phyloP scores from a whole-genome alignment of 148 eudicot genomes.

The Rhododendron williamsianum region DNA sequence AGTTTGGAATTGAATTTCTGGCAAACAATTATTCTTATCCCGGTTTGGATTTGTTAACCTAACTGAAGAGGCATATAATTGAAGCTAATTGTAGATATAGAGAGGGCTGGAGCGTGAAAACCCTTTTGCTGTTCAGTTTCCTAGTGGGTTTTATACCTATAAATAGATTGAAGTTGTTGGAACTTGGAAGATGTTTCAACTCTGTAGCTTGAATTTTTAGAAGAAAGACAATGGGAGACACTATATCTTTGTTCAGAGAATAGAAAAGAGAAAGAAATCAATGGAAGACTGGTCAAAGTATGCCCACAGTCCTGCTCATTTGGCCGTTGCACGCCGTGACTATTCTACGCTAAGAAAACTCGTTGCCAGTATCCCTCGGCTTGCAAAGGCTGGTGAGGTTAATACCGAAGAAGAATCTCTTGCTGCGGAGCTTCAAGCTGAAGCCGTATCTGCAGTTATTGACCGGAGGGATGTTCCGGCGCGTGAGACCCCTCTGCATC shows the following conservation, averaged over 20 bases:
- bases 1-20: neutral
- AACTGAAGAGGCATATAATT: neutral
- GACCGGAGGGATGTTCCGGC: conserved; percentile 88
- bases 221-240: conserved; percentile 21
- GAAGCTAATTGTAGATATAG: neutral
- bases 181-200: neutral
- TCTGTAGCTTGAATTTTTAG: conserved; percentile 2
- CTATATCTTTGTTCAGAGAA: conserved; percentile 14
- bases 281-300: conserved; percentile 83
- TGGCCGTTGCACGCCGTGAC: conserved; percentile 65
- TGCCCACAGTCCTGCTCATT: conserved; percentile 73
- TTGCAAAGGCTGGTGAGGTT: conserved; percentile 82
- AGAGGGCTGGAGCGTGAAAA: neutral
- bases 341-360: conserved; percentile 43
- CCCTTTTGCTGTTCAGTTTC: neutral
- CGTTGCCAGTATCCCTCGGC: conserved; percentile 48
- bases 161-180: neutral
- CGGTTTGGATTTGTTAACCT: neutral
- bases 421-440: conserved; percentile 73
- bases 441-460: conserved; percentile 59
- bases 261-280: conserved; percentile 1
- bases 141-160: neutral
- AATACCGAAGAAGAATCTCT: conserved; percentile 68
- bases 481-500: conserved; percentile 88
- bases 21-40: neutral